Percentiles rank a stretch among this genome's conserved stretches.
These are phyloP conservation scores for Mycogone perniciosa DNA, from an alignment of 2,329 filamentous ascomycete genomes.

Conservation along the genomic window DNA sequence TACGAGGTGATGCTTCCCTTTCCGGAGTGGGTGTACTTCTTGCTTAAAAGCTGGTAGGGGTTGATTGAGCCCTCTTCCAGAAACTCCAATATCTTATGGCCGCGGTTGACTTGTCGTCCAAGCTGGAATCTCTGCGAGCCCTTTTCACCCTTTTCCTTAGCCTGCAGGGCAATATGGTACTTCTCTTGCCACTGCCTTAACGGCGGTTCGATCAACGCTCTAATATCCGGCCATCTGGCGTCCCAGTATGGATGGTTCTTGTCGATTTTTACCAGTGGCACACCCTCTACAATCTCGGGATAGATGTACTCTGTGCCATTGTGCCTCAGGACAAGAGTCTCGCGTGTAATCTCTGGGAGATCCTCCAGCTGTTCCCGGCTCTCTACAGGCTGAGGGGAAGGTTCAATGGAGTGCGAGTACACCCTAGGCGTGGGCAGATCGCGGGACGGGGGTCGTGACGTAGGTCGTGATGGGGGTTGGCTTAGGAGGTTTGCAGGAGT, in stretches of 20 bases:
- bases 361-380: conserved; percentile 17
- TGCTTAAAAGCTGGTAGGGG: conserved; percentile 50
- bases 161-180: conserved; percentile 32
- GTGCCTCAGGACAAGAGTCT: conserved; percentile 39
- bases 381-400: conserved; percentile 21
- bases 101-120: conserved; percentile 51
- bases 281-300: conserved; percentile 46
- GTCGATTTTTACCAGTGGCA: conserved; percentile 47
- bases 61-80: conserved; percentile 45
- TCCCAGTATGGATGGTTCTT: conserved; percentile 51
- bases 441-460: conserved; percentile 19
- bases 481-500: conserved; percentile 26
- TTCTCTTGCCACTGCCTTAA: conserved; percentile 44
- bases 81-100: conserved; percentile 46
- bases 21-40: conserved; percentile 40
- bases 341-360: conserved; percentile 34
- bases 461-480: conserved; percentile 20
- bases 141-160: conserved; percentile 27
- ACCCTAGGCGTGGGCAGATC: conserved; percentile 25
- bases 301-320: conserved; percentile 44
- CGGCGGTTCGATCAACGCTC: conserved; percentile 35
- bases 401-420: conserved; percentile 21
- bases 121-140: conserved; percentile 45
- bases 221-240: conserved; percentile 42
- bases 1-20: conserved; percentile 43